phyloP scores from a whole-genome alignment of 1,284 basidiomycete genomes.

The Peniophora sp. region DNA sequence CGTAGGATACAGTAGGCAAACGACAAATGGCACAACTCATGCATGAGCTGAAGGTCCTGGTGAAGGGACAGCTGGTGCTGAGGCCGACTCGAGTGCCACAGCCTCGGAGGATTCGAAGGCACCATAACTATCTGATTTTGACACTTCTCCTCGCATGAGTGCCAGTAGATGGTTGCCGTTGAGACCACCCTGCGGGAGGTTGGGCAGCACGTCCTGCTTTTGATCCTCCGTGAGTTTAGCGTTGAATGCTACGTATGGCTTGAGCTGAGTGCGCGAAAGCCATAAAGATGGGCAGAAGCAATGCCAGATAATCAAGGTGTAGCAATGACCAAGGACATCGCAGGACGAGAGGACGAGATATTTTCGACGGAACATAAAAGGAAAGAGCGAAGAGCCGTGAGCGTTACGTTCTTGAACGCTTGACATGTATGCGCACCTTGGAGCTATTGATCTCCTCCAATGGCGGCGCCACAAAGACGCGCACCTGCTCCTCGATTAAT shows the following conservation, averaged over 20 bases:
- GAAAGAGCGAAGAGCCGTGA: too few species aligned
- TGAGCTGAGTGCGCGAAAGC: slow-evolving; percentile 16
- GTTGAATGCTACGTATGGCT: slow-evolving; percentile 24
- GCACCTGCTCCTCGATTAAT: slow-evolving; percentile 73
- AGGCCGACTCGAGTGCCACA: too few species aligned
- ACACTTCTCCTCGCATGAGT: slow-evolving; percentile 1
- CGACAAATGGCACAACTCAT: too few species aligned
- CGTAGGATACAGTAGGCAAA: too few species aligned
- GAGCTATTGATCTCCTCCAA: slow-evolving; percentile 56
- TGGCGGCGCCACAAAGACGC: slow-evolving; percentile 77
- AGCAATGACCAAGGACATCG: background rate
- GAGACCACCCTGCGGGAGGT: slow-evolving; percentile 26
- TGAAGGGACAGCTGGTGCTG: too few species aligned
- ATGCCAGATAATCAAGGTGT: background rate
- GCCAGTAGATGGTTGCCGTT: slow-evolving; percentile 20
- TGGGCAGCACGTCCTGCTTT: slow-evolving; percentile 24
- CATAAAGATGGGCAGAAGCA: background rate
- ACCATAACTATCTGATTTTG: too few species aligned
- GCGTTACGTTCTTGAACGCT: too few species aligned
- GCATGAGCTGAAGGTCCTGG: too few species aligned
- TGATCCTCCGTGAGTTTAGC: slow-evolving; percentile 18
- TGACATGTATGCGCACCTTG: slow-evolving; percentile 40
- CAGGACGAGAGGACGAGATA: background rate
- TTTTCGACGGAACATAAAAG: too few species aligned
- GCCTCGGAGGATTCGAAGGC: too few species aligned